Evolutionary conservation across 1,139 yeast species (phyloP), one percentile per base, ranked within the genome.

Genomic region (Protomyces gravidus): DNA sequence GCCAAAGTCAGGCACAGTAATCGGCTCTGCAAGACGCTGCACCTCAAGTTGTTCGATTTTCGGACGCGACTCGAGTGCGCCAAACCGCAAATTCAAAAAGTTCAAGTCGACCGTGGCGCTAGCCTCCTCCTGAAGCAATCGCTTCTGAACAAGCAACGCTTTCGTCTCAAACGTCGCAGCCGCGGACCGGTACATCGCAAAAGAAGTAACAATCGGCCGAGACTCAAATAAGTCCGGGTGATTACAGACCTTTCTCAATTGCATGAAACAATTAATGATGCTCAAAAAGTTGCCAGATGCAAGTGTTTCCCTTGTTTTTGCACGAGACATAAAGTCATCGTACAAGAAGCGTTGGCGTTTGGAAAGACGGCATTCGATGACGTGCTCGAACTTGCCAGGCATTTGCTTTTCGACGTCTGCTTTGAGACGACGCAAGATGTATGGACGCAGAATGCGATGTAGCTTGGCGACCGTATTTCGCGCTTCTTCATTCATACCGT

Each of bases 351-450:
- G 76, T 69, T 94, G 99, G 65, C 99, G 81, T 68, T 92, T 89
- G 0, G 97, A 90, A 57, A 94, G 75, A 39, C 96, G 81, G 74
- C 98, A 94, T 68, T 87, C 89, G 5, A 94, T 84, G 63, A 94
- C 83, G 71, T 94, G 99, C 70, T 94, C 99, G 71, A 89, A 87
- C 70, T 94, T 94, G 0, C 88, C 97, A 0, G 99, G 99, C 98
- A 94, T 92, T 72, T 94, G 98, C 70, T 92, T 89, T 68, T 94
- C 99, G 13, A 94, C 99, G 71, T 94, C 99, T 27, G 89, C 89
- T 70, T 94, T 94, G 68, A 94, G 78, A 65, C 99, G 83, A 69
- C 99, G 82, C 62, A 94, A 75, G 51, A 94, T 75, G 68, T 92
- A 94, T 0, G 99, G 99, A 63, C 98, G 80, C 66, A 94, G 76